Percentiles rank a stretch among this genome's conserved stretches.
Evolutionary conservation across 2,329 filamentous ascomycete species (phyloP).

Genomic region (Teratosphaeria viscida): DNA sequence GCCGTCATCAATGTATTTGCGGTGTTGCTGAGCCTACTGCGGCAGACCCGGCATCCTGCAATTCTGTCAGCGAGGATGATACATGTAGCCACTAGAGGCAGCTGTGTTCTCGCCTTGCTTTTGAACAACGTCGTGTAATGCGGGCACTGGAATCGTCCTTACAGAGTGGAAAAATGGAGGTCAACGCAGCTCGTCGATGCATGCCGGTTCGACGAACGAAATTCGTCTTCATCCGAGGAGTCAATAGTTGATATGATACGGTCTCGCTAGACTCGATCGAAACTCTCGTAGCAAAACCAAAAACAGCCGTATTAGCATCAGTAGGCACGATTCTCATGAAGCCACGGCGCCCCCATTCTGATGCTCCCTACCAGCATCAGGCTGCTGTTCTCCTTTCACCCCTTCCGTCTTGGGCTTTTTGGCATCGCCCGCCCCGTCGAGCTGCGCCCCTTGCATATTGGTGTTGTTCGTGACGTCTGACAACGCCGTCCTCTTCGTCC

Average conservation of each 20-base stretch:
- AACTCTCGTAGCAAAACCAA: neutral
- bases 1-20: no score
- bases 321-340: neutral
- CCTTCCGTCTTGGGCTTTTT: slow-evolving; percentile 28
- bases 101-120: no score
- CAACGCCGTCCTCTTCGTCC: slow-evolving; percentile 28
- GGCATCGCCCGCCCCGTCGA: slow-evolving; percentile 26
- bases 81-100: no score
- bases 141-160: no score
- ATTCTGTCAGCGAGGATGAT: no score
- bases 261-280: neutral
- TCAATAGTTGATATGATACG: neutral
- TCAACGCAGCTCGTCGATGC: no score
- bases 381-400: neutral
- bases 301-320: neutral
- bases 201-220: neutral
- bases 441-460: slow-evolving; percentile 6
- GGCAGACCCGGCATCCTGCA: no score
- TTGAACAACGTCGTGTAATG: no score
- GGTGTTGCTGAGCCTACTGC: no score
- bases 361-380: neutral
- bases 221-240: neutral
- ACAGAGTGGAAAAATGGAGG: no score
- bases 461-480: slow-evolving; percentile 36
- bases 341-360: neutral